phyloP scores from a whole-genome alignment of 768 basidiomycete genomes.

The Hericium rajendrae region DNA sequence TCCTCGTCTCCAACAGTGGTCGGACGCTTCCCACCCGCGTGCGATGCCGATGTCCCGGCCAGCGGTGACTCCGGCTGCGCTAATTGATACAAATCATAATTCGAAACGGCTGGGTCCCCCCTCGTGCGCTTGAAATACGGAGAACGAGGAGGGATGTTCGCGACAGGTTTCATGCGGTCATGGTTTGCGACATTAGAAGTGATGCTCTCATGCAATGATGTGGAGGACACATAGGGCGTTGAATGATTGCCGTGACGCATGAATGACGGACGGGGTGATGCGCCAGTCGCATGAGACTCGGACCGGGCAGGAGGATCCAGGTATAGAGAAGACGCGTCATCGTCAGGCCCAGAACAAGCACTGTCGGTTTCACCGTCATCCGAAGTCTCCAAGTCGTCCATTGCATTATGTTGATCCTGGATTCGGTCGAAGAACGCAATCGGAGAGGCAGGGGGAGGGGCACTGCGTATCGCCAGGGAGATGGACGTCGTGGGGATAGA shows the following conservation, averaged over 20 bases:
- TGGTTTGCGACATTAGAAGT: constrained; percentile 3
- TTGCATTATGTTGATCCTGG: constrained; percentile 57
- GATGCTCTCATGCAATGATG: constrained; percentile 2
- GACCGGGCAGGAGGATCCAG: constrained; percentile 13
- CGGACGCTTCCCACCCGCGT: constrained; percentile 2
- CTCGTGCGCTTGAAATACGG: constrained; percentile 11
- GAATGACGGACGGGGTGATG: constrained; percentile 3
- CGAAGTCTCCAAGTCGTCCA: constrained; percentile 64
- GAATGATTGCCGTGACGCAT: constrained; percentile 3
- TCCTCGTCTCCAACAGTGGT: constrained; percentile 24
- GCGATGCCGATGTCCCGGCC: constrained; percentile 1
- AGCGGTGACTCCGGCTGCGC: constrained; percentile 1
- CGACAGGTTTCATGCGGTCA: constrained; percentile 6
- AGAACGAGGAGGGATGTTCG: constrained; percentile 6
- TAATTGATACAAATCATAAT: constrained; percentile 6
- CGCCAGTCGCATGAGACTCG: constrained; percentile 6
- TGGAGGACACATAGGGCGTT: constrained; percentile 9
- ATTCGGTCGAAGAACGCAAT: constrained; percentile 71
- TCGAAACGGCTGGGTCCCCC: constrained; percentile 8
- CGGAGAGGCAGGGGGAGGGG: constrained; percentile 55
- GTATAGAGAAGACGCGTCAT: constrained; percentile 13
- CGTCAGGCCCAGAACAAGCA: constrained; percentile 26
- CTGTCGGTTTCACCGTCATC: not conserved
- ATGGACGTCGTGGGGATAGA: constrained; percentile 37
- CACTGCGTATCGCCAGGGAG: constrained; percentile 42